These are phyloP conservation scores for Sporobolomyces pararoseus DNA, from an alignment of 768 basidiomycete species.

Conservation along the genomic window DNA sequence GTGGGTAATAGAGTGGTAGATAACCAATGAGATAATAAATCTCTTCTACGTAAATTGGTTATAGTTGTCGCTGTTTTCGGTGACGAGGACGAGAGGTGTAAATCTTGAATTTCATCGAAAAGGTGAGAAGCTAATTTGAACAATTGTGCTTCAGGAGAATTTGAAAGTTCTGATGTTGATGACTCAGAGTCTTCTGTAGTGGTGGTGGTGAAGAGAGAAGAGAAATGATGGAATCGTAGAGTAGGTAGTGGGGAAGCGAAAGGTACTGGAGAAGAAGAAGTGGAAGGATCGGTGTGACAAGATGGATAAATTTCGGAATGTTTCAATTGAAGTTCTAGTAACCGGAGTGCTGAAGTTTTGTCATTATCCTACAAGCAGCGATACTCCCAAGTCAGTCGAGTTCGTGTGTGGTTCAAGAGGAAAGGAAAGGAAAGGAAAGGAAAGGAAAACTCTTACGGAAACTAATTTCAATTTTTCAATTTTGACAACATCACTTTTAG, in stretches of 20 bases:
- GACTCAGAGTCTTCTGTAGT: constrained; percentile 58
- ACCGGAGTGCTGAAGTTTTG: constrained; percentile 58
- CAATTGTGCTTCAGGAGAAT: constrained; percentile 63
- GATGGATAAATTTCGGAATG: constrained; percentile 59
- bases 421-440: too few species aligned
- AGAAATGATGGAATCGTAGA: constrained; percentile 75
- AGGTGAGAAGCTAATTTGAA: constrained; percentile 85
- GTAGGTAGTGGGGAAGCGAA: constrained; percentile 59
- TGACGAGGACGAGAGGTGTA: constrained; percentile 52
- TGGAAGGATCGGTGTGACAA: constrained; percentile 66
- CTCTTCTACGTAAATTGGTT: constrained; percentile 64
- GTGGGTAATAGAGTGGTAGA: constrained; percentile 64
- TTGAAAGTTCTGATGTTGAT: constrained; percentile 55
- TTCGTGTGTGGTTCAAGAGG: too few species aligned
- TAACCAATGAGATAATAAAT: constrained; percentile 74
- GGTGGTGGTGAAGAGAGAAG: constrained; percentile 65
- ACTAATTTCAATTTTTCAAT: constrained; percentile 19
- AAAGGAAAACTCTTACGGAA: too few species aligned
- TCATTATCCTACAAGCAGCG: constrained; percentile 8
- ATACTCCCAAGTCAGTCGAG: too few species aligned
- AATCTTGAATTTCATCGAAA: constrained; percentile 72
- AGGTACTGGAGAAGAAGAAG: constrained; percentile 74
- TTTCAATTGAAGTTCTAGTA: constrained; percentile 69
- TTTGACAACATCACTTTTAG: neutral
- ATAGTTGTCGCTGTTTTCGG: constrained; percentile 46